These are phyloP conservation scores for Fraxinus angustifolia DNA, from an alignment of 305 asterid species.

Conservation along the genomic window DNA sequence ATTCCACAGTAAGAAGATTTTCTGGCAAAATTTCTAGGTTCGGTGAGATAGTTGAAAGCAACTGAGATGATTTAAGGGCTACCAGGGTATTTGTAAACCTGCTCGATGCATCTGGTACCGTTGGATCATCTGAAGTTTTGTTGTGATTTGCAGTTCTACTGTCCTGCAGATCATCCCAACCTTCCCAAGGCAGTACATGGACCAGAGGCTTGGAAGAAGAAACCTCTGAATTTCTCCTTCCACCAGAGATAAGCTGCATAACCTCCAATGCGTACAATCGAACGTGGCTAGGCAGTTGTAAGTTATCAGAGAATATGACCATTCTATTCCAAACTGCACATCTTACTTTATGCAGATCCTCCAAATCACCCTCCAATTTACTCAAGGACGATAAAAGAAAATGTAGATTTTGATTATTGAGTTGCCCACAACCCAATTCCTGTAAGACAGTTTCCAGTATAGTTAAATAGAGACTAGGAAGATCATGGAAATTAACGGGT, in stretches of 20 bases:
- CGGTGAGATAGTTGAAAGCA: slow-evolving; percentile 65
- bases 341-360: slow-evolving; percentile 59
- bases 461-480: slow-evolving; percentile 59
- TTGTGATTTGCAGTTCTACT: slow-evolving; percentile 27
- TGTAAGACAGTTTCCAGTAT: slow-evolving; percentile 58
- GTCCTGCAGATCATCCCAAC: slow-evolving; percentile 58
- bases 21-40: slow-evolving; percentile 60
- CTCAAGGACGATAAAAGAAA: slow-evolving; percentile 69
- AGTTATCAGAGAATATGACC: slow-evolving; percentile 62
- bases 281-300: slow-evolving; percentile 62
- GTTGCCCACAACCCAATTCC: slow-evolving; percentile 55
- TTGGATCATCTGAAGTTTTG: slow-evolving; percentile 36
- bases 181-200: slow-evolving; percentile 79
- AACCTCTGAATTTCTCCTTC: slow-evolving; percentile 39
- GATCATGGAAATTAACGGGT: slow-evolving; percentile 51
- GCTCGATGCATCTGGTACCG: slow-evolving; percentile 40
- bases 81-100: slow-evolving; percentile 61
- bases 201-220: slow-evolving; percentile 36
- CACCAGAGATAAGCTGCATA: slow-evolving; percentile 71
- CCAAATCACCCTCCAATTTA: slow-evolving; percentile 65
- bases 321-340: slow-evolving; percentile 71
- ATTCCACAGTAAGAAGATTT: slow-evolving; percentile 58
- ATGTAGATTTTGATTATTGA: slow-evolving; percentile 43
- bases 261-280: slow-evolving; percentile 82
- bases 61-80: slow-evolving; percentile 84